Conservation (phyloP, 1,139 yeast genomes). For the Blastobotrys indianensis region DNA sequence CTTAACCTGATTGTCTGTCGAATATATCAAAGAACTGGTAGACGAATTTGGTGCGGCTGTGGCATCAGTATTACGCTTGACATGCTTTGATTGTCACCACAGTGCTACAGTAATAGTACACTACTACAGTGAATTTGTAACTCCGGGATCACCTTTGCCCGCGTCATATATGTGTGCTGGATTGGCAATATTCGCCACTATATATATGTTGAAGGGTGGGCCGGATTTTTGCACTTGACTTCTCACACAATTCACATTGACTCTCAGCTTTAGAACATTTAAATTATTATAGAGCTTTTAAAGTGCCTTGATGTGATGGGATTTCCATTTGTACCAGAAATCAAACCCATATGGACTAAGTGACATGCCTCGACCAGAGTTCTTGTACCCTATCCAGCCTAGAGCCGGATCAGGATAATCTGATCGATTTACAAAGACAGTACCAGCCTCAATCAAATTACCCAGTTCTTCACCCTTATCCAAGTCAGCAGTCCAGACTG, state of each 20-base stretch:
- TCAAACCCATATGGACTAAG: slow-evolving; percentile 33
- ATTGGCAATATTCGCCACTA: no score
- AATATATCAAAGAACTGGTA: no score
- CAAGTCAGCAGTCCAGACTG: slow-evolving; percentile 49
- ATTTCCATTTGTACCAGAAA: slow-evolving; percentile 33
- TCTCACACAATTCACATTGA: background rate
- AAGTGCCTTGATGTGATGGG: slow-evolving; percentile 32
- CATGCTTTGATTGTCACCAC: no score
- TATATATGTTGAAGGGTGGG: no score
- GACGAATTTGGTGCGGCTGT: no score
- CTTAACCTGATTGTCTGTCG: no score
- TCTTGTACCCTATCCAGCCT: slow-evolving; percentile 80
- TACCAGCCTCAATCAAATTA: slow-evolving; percentile 71
- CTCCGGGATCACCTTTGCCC: no score
- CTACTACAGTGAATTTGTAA: no score
- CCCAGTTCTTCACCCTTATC: slow-evolving; percentile 54
- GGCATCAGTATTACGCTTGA: no score
- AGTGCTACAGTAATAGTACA: no score
- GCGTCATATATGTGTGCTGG: no score
- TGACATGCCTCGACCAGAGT: slow-evolving; percentile 68
- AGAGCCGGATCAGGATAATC: slow-evolving; percentile 72
- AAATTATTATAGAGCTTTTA: background rate
- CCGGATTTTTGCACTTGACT: no score
- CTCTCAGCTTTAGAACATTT: background rate
- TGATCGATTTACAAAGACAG: slow-evolving; percentile 79